Percentiles rank a stretch among this genome's conserved stretches.
Evolutionary conservation across 1,284 basidiomycete genomes (phyloP).

Genomic region (Ceratobasidium sp.): DNA sequence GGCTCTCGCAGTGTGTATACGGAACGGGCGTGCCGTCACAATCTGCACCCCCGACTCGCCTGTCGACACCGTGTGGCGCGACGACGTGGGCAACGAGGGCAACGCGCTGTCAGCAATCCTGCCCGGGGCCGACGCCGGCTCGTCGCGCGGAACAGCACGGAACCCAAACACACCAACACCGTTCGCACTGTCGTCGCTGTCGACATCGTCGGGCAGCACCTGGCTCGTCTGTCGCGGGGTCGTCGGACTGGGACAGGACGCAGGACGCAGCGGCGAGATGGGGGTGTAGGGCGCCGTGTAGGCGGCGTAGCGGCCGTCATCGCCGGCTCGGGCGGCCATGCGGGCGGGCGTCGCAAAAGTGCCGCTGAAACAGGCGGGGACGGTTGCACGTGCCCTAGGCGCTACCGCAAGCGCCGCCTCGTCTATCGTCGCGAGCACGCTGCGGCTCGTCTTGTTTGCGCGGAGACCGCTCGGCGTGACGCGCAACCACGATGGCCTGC

Average conservation of each 20-base stretch:
- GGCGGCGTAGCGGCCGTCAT: background rate
- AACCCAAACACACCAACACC: slow-evolving; percentile 11
- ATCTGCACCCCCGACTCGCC: slow-evolving; percentile 20
- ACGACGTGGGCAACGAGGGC: slow-evolving; percentile 17
- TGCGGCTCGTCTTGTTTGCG: slow-evolving; percentile 32
- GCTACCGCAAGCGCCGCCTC: slow-evolving; percentile 13
- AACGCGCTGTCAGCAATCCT: background rate
- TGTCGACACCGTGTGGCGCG: background rate
- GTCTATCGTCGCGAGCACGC: slow-evolving; percentile 31
- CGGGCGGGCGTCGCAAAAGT: background rate
- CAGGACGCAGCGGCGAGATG: background rate
- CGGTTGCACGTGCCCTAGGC: slow-evolving; percentile 17
- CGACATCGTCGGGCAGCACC: background rate
- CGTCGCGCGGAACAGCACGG: background rate
- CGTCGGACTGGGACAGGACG: background rate
- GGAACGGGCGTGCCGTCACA: slow-evolving; percentile 17
- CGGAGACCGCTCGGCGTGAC: slow-evolving; percentile 9
- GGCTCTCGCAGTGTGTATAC: slow-evolving; percentile 24
- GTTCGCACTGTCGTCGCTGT: background rate
- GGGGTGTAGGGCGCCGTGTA: background rate
- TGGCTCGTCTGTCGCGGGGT: background rate
- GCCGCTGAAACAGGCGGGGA: slow-evolving; percentile 24
- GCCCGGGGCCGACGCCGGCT: background rate
- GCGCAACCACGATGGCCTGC: slow-evolving; percentile 3
- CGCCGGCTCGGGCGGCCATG: background rate